Base-by-base conservation (phyloP, 2,329 filamentous ascomycete genomes). In the Thielaviopsis cerberus region DNA sequence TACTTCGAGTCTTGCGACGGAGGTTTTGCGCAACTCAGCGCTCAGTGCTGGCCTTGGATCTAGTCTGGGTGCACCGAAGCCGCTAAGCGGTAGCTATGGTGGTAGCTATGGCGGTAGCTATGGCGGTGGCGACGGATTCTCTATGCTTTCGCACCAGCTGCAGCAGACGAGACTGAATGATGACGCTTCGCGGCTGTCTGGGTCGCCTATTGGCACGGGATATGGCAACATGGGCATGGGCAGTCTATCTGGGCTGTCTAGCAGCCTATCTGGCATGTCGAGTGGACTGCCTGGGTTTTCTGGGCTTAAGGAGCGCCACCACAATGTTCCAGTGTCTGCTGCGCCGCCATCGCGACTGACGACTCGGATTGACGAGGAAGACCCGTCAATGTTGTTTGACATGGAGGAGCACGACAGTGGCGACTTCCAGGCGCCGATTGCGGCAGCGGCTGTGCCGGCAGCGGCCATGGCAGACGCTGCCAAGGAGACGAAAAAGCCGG, bases 1-100 rank as follows among this genome's bases (percentile, higher is more conserved):
- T 20, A 83, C 82, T 66, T 83, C 80, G 8, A 76, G 77, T 51
- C 72, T 84, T 8, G 78, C 78, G 41, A 73, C 76, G 51, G 76
- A 76, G 2, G 51, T 48, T 4, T n/a, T 57, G 30, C 58, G 51
- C 20, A 52, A 30, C 22, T 54, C 53, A 11, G 37, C 50, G 8
- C 41, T 54, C 17, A 58, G 45, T 26, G 54, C 41, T n/a, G 58
- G 22, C 26, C 27, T 51, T 52, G 45, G 22, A 23, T 23, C 41
- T 13, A 56, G 59, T 8, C 41, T 56, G 26, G 51, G 51, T 7
- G 51, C 55, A 48, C 22, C 41, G 7, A 57, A 57, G 45, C 52
- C 55, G 20, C 30, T 57, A 10, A 52, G 52, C 27, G 53, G 57
- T 23, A 57, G 55, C 55, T 57, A 53, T 26, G 52, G 30, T 25